Conservation (phyloP, 2,329 filamentous ascomycete species). For the Pyrenochaeta sp. region DNA sequence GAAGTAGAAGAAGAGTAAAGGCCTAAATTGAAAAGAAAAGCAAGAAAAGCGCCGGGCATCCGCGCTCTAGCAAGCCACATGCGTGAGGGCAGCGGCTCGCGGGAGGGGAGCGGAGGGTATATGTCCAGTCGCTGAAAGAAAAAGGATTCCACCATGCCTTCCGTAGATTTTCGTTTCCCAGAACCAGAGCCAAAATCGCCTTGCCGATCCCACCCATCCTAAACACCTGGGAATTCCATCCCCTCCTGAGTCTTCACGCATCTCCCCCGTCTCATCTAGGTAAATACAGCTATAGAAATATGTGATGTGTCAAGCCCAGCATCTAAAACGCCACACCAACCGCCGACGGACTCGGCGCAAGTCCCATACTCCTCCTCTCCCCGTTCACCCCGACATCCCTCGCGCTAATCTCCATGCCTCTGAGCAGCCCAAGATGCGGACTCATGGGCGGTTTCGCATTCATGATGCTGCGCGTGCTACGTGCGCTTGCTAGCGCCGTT, state of each 20-base stretch:
- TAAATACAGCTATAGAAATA: no score
- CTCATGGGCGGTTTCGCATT: conserved; percentile 39
- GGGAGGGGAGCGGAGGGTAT: conserved; percentile 15
- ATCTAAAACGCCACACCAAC: conserved; percentile 48
- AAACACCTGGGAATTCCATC: no score
- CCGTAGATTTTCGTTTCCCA: neutral
- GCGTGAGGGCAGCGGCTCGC: neutral
- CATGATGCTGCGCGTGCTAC: conserved; percentile 23
- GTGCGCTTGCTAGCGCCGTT: conserved; percentile 22
- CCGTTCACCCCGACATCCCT: conserved; percentile 24
- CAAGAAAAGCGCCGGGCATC: no score
- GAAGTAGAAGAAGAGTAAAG: no score
- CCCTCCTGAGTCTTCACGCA: no score
- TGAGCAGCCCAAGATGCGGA: conserved; percentile 36
- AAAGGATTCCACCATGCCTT: neutral
- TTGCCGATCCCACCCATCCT: neutral
- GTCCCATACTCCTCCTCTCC: conserved; percentile 13
- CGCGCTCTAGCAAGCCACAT: no score
- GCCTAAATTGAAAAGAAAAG: no score
- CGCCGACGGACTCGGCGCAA: conserved; percentile 24
- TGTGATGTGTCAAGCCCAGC: no score
- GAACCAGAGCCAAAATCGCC: neutral
- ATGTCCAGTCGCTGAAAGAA: conserved; percentile 7
- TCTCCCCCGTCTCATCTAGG: no score
- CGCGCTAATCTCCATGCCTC: conserved; percentile 43